phyloP scores from a whole-genome alignment of 1,284 basidiomycete genomes.

The Malassezia psittaci region DNA sequence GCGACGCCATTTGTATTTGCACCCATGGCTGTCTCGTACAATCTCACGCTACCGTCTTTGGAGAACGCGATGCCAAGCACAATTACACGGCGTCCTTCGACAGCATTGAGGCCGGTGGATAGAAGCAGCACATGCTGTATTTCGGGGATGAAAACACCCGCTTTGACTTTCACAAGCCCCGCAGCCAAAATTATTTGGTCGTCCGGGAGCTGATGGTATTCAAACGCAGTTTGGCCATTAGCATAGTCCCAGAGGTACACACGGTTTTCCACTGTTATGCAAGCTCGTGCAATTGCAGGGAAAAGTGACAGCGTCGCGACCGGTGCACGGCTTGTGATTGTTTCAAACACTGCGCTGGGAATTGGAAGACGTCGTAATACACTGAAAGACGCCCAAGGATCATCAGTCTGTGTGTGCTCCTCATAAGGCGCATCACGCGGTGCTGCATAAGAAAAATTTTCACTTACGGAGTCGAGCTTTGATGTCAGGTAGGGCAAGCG shows the following conservation, averaged over 20 bases:
- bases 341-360: slow-evolving; percentile 31
- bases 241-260: slow-evolving; percentile 94
- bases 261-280: slow-evolving; percentile 89
- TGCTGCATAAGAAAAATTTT: slow-evolving; percentile 16
- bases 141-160: slow-evolving; percentile 77
- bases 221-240: slow-evolving; percentile 75
- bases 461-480: slow-evolving; percentile 18
- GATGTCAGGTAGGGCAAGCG: slow-evolving; percentile 15
- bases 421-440: slow-evolving; percentile 35
- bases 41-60: slow-evolving; percentile 60
- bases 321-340: slow-evolving; percentile 32
- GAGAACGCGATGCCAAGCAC: slow-evolving; percentile 63
- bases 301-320: slow-evolving; percentile 59
- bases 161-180: slow-evolving; percentile 42
- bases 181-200: slow-evolving; percentile 66
- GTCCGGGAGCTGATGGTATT: slow-evolving; percentile 80
- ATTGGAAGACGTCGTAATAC: slow-evolving; percentile 33
- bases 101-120: slow-evolving; percentile 55
- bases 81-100: slow-evolving; percentile 60
- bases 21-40: slow-evolving; percentile 81
- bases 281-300: slow-evolving; percentile 84
- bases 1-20: slow-evolving; percentile 60
- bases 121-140: slow-evolving; percentile 82
- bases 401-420: slow-evolving; percentile 26
- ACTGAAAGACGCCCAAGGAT: slow-evolving; percentile 33